Evolutionary conservation across 768 basidiomycete species (phyloP).

Genomic region (Tephrocybe sp.): DNA sequence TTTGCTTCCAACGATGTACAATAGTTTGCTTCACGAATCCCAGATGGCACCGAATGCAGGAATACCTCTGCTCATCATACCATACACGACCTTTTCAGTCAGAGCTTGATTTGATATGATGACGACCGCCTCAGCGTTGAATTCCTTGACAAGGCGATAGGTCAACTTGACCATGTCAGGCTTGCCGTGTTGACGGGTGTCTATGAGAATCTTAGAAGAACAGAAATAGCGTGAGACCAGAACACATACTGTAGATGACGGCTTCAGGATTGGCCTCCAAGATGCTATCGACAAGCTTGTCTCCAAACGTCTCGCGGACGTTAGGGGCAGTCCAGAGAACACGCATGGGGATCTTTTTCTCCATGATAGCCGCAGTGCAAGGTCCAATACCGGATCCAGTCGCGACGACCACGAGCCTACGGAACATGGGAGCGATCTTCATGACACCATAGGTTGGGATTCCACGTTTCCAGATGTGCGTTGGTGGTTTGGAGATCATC

Average conservation of each 20-base stretch:
- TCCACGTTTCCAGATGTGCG: conserved; percentile 57
- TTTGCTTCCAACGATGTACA: background rate
- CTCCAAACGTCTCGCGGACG: conserved; percentile 61
- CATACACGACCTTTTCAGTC: conserved; percentile 60
- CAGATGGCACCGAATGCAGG: conserved; percentile 65
- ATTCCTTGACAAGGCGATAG: conserved; percentile 45
- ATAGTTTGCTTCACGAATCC: conserved; percentile 32
- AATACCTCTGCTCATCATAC: conserved; percentile 58
- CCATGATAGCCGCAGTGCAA: conserved; percentile 56
- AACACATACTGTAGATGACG: conserved; percentile 50
- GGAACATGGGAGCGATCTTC: conserved; percentile 54
- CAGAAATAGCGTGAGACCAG: background rate
- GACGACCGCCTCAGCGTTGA: conserved; percentile 53
- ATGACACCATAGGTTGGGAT: conserved; percentile 58
- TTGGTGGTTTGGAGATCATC: conserved; percentile 53
- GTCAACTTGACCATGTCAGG: conserved; percentile 52
- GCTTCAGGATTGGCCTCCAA: conserved; percentile 46
- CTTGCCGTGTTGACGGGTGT: conserved; percentile 45
- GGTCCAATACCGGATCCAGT: conserved; percentile 63
- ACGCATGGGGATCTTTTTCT: conserved; percentile 48
- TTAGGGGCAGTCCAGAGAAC: conserved; percentile 66
- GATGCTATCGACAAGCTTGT: conserved; percentile 57
- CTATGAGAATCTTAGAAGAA: conserved; percentile 24
- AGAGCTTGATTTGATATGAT: conserved; percentile 62
- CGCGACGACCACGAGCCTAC: conserved; percentile 55